Base-by-base conservation (phyloP, 257 asterid species). In the Plantago elongata region DNA sequence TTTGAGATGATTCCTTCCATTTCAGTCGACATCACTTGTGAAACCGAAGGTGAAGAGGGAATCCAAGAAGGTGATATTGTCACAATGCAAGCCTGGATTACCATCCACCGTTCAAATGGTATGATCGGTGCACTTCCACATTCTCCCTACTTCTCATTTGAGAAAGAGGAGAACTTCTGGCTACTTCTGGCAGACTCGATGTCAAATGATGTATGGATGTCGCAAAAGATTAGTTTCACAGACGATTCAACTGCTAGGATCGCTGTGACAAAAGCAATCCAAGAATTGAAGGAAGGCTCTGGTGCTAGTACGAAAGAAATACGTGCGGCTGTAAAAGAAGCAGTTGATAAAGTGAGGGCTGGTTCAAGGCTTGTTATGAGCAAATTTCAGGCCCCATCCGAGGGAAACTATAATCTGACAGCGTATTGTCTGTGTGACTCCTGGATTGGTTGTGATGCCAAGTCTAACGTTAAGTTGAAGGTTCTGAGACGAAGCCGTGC, bases 31-130 rank as follows among this genome's bases (percentile, higher is more conserved):
- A 76, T 93, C 70, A 74, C 95, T n/a, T 87, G 94, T 42, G 99
- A 89, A 76, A 93, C 99, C 2, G 99, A 87, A 78, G 99, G 99
- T 7, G 99, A 93, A 77, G 97, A 93, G 65, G 99, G 97, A 54
- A 80, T 93, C 62, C 97, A 89, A 73, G 99, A 89, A 65, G 94
- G 96, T 12, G 99, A 93, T 71, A 75, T 89, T 10, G 97, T 89
- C 50, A 93, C 97, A 45, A 82, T 89, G 94, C 97, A 87, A 57
- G 87, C 97, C 68, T 93, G 99, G 99, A 74, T 93, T 54, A 86
- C 94, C 63, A 90, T 93, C 13, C 72, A 72, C 48, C 91, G 96
- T 22, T 69, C 85, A 38, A 93, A 90, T 60, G 84, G 81, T 57
- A 52, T 80, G 68, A 74, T 82, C 13, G 83, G 94, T 6, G 96